Percentiles rank a stretch among this genome's conserved stretches.
These are phyloP conservation scores for Shiraia sp. DNA, from an alignment of 2,329 filamentous ascomycete genomes.

Conservation along the genomic window DNA sequence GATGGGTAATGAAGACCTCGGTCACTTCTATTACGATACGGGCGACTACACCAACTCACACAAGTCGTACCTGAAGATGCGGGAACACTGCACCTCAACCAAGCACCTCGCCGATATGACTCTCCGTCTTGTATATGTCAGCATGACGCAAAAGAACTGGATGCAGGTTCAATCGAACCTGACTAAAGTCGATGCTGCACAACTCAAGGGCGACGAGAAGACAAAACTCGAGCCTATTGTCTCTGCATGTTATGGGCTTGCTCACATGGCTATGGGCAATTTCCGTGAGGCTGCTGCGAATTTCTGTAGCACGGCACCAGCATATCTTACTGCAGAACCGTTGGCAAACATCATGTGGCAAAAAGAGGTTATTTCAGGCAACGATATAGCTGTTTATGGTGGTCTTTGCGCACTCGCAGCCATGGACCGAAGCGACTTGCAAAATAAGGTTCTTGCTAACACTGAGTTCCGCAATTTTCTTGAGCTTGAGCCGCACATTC, in stretches of 20 bases:
- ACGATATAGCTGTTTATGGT: slow-evolving; percentile 91
- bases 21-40: slow-evolving; percentile 76
- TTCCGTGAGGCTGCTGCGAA: slow-evolving; percentile 70
- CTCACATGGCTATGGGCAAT: slow-evolving; percentile 59
- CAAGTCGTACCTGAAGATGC: slow-evolving; percentile 83
- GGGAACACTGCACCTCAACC: slow-evolving; percentile 82
- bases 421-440: slow-evolving; percentile 78
- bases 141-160: slow-evolving; percentile 80
- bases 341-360: slow-evolving; percentile 60
- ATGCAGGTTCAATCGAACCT: slow-evolving; percentile 65
- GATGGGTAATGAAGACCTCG: slow-evolving; percentile 95
- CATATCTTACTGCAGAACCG: slow-evolving; percentile 46
- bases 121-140: slow-evolving; percentile 75
- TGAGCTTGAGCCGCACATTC: slow-evolving; percentile 90
- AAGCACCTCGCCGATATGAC: slow-evolving; percentile 84
- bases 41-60: slow-evolving; percentile 74
- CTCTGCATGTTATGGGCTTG: slow-evolving; percentile 63
- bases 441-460: slow-evolving; percentile 77
- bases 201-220: slow-evolving; percentile 61
- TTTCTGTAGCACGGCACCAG: slow-evolving; percentile 68
- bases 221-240: slow-evolving; percentile 67
- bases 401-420: slow-evolving; percentile 87
- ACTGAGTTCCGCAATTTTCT: slow-evolving; percentile 85
- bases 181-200: slow-evolving; percentile 58
- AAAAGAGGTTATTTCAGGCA: slow-evolving; percentile 74